Base-by-base conservation (phyloP, 2,329 filamentous ascomycete genomes). In the Acarospora socialis region DNA sequence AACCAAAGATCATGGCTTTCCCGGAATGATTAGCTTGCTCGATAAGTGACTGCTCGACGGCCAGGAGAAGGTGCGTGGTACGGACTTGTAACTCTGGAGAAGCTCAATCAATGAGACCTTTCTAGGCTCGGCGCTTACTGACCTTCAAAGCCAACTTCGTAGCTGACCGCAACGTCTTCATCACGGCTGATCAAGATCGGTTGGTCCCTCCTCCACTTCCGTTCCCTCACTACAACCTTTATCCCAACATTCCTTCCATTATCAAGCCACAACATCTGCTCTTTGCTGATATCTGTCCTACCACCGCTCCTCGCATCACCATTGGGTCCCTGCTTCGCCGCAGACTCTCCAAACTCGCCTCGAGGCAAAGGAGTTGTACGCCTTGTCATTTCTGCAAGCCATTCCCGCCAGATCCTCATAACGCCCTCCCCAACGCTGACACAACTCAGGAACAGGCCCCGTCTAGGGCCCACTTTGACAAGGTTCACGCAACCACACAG, bases 91-190 rank as follows among this genome's bases (percentile, higher is more conserved):
- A 54, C 56, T 83, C 79, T 81, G 45, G n/a, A 20, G n/a, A 30
- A 28, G 13, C 20, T 35, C 24, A 21, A 2, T 17, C 10, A 20
- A 12, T 22, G 5, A 23, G 29, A 27, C 25, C 15, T 9, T 27
- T 27, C 24, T 13, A 7, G n/a, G 17, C 17, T 10, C 28, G 18
- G 14, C 16, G 23, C 5, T 16, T 26, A 48, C 64, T 36, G 58
- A 82, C 80, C 75, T 67, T 81, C 64, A 46, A 81, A 80, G 34
- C 79, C 69, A 17, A 90, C 59, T 25, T 67, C 67, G 48, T 83
- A 90, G 33, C 65, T 72, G 7, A 81, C 70, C 3, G 75, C 64
- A n/a, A 68, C 54, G 27, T 82, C 73, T 33, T 81, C 73, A 30
- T 75, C 68, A 7, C 55, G 57, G 2, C 61, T 57, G 10, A 72